phyloP scores from a whole-genome alignment of 179 eudicot species.

The Beta macrorhiza region DNA sequence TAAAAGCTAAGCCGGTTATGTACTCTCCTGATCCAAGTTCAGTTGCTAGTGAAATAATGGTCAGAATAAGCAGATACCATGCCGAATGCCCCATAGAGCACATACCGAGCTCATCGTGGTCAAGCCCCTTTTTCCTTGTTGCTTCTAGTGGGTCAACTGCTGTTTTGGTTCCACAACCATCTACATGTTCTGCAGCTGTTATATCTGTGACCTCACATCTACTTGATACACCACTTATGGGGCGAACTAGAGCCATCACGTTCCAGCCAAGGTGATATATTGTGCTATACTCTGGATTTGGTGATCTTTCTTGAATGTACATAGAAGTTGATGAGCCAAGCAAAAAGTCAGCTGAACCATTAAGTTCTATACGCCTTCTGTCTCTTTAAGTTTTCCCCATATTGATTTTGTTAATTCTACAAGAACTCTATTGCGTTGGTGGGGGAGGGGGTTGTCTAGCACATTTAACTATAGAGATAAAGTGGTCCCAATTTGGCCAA shows the following conservation, averaged over 20 bases:
- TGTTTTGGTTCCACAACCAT: constrained; percentile 73
- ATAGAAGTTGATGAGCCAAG: background rate
- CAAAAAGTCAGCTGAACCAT: background rate
- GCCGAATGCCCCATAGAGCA: constrained; percentile 41
- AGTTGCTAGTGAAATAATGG: constrained; percentile 61
- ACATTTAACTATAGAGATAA: too few species aligned
- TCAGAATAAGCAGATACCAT: constrained; percentile 56
- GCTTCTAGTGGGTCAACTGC: constrained; percentile 88
- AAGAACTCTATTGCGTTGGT: too few species aligned
- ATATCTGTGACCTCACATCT: constrained; percentile 82
- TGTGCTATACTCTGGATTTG: background rate
- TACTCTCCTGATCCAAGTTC: constrained; percentile 79
- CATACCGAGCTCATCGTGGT: constrained; percentile 58
- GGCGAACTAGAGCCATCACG: constrained; percentile 80
- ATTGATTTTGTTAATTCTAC: too few species aligned
- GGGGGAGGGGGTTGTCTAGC: too few species aligned
- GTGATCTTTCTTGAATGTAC: constrained; percentile 1
- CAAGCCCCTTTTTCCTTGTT: constrained; percentile 76
- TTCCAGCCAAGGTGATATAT: constrained; percentile 84
- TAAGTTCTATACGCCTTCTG: too few species aligned
- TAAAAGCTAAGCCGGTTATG: constrained; percentile 65
- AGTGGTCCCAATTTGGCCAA: too few species aligned
- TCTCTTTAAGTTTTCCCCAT: too few species aligned
- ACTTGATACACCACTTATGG: constrained; percentile 72
- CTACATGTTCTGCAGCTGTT: constrained; percentile 52